Conservation (phyloP, 208 protist genomes). For the Histomonas meleagridis region DNA sequence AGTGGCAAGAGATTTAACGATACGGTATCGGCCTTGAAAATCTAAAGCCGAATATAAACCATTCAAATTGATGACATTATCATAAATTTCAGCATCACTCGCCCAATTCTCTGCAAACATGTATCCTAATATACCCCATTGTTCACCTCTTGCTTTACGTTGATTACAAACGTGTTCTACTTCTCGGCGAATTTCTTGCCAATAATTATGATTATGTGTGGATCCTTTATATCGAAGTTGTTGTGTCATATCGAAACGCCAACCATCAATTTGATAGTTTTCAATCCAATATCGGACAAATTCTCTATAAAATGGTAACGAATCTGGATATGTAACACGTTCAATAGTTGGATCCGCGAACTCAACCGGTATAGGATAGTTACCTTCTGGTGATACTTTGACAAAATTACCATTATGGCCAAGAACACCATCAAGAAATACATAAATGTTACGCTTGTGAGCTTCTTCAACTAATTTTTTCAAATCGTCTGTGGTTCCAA, state of each 20-base stretch:
- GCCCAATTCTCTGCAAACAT: background rate
- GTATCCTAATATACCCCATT: conserved; percentile 27
- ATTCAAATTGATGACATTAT: background rate
- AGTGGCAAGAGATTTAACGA: background rate
- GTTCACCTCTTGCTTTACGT: background rate
- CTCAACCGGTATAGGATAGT: background rate
- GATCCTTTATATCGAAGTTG: too few species aligned
- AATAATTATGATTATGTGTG: background rate
- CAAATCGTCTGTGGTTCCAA: background rate
- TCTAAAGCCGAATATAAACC: conserved; percentile 11
- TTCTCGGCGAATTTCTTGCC: background rate
- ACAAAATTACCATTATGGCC: background rate
- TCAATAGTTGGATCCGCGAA: too few species aligned
- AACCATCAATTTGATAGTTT: conserved; percentile 14
- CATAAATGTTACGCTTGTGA: background rate
- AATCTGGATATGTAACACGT: conserved; percentile 6
- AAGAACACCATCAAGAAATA: conserved; percentile 32
- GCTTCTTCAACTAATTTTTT: background rate
- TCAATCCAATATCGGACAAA: conserved; percentile 4
- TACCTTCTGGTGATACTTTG: background rate
- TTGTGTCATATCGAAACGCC: background rate
- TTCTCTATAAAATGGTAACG: background rate
- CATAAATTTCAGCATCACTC: background rate
- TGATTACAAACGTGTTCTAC: background rate
- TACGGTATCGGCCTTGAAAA: background rate